Evolutionary conservation across 257 asterid species (phyloP), one percentile per base, ranked within the genome.

Genomic region (Solanum peruvianum): DNA sequence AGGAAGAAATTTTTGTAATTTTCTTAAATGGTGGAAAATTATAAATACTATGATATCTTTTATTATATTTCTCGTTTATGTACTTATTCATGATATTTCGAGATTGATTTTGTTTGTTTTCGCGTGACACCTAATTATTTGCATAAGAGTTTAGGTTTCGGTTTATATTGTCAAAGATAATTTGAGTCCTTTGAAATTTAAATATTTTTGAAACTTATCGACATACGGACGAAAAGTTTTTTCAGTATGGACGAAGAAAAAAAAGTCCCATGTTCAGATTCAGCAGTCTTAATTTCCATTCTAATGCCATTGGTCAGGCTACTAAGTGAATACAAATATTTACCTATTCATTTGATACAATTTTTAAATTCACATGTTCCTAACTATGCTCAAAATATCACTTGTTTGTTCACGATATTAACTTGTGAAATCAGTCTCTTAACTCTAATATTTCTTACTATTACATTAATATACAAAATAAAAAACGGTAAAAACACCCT

Each of bases 21-120:
- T 56, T 52, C 1, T 56, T 20, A 18, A 52, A 20, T 7, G 23
- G 9, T 52, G 8, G 0, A 52, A 16, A 3, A 3, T 44, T 44
- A 11, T 3, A 44, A 11, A 44, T 3, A 44, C 3, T 44, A 16
- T 56, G 11, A 56, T 56, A 56, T 56, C 1, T 56, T 52, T 52
- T 52, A 3, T 0, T 52, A 52, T 52, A 52, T 18, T 52, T 52
- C 0, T 52, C n/a, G 0, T 52, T 52, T 52, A 4, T 52, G 0
- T 18, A 16, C 2, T 52, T 52, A 16, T 4, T 6, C 10, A 1
- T 18, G 9, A 0, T 52, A 23, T 52, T 52, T 52, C 2, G 4
- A 52, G 0, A 16, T 52, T 18, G 7, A 0, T 6, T 52, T 52
- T 52, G 0, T 52, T 52, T 16, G 0, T 9, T 52, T 16, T 0